phyloP scores from a whole-genome alignment of 2,329 filamentous ascomycete species.

The Talaromyces sp. region DNA sequence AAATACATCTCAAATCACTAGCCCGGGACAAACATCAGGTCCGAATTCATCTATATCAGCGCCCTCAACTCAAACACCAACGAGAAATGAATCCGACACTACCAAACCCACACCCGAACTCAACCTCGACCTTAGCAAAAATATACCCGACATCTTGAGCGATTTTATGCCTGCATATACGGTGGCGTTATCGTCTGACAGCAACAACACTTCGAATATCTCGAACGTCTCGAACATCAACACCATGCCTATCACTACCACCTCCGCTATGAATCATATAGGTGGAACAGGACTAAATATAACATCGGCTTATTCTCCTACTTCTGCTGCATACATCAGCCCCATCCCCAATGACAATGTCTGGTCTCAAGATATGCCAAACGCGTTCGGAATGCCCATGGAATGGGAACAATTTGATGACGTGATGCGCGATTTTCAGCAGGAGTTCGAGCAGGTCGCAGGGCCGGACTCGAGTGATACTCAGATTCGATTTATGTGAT shows the following conservation, averaged over 20 bases:
- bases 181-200: slow-evolving; percentile 16
- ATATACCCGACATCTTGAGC: slow-evolving; percentile 24
- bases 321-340: neutral
- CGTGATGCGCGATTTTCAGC: slow-evolving; percentile 39
- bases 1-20: slow-evolving; percentile 1
- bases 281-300: too few species aligned
- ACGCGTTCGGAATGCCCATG: slow-evolving; percentile 21
- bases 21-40: neutral
- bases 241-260: neutral
- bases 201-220: neutral
- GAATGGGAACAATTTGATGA: slow-evolving; percentile 37
- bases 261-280: neutral
- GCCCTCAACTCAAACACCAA: neutral
- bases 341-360: neutral
- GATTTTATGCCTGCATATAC: slow-evolving; percentile 32
- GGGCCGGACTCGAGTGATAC: slow-evolving; percentile 20
- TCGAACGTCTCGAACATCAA: neutral
- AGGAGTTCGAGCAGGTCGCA: slow-evolving; percentile 29
- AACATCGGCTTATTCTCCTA: neutral
- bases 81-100: neutral
- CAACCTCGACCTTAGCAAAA: slow-evolving; percentile 27
- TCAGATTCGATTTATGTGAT: slow-evolving; percentile 14
- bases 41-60: neutral
- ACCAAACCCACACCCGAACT: slow-evolving; percentile 11
- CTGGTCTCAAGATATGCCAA: neutral